Percentiles rank a stretch among this genome's conserved stretches.
Conservation (phyloP, 1,284 basidiomycete species). For the Singerocomus rubriflavus region DNA sequence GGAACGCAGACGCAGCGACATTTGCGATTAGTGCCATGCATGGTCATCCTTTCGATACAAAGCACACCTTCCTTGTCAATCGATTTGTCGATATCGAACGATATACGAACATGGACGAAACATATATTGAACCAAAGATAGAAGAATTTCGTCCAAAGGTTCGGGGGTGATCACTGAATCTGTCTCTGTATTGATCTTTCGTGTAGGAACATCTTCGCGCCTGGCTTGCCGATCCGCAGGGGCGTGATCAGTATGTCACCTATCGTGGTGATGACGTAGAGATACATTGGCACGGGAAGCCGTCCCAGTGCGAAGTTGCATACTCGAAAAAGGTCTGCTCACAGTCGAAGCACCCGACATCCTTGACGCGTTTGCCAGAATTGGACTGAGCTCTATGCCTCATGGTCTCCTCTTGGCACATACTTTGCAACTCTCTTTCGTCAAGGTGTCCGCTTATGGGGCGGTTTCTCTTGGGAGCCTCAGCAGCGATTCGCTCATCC, state of each 20-base stretch:
- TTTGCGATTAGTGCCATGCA: conserved; percentile 81
- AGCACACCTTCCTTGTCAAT: conserved; percentile 89
- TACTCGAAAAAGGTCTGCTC: conserved; percentile 66
- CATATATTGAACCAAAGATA: conserved; percentile 75
- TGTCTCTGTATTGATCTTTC: conserved; percentile 8
- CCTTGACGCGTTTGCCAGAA: conserved; percentile 44
- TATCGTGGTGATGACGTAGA: conserved; percentile 92
- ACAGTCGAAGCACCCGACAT: background rate
- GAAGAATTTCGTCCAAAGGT: conserved; percentile 86
- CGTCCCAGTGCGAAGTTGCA: conserved; percentile 82
- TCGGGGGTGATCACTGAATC: conserved; percentile 15
- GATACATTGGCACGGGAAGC: conserved; percentile 93
- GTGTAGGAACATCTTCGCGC: conserved; percentile 88
- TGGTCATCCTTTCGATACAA: conserved; percentile 88
- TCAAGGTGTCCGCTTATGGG: conserved; percentile 96
- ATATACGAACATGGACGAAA: conserved; percentile 79
- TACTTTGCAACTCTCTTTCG: conserved; percentile 93
- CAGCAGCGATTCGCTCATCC: conserved; percentile 94
- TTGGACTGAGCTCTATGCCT: conserved; percentile 98
- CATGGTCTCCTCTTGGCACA: conserved; percentile 97
- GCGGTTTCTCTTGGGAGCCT: conserved; percentile 84
- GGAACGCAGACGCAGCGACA: conserved; percentile 77
- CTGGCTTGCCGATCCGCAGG: conserved; percentile 91
- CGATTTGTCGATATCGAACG: conserved; percentile 92
- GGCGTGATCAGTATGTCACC: conserved; percentile 95